Evolutionary conservation across 139 green algal species (phyloP).

Genomic region (Edaphochlamys debaryana): DNA sequence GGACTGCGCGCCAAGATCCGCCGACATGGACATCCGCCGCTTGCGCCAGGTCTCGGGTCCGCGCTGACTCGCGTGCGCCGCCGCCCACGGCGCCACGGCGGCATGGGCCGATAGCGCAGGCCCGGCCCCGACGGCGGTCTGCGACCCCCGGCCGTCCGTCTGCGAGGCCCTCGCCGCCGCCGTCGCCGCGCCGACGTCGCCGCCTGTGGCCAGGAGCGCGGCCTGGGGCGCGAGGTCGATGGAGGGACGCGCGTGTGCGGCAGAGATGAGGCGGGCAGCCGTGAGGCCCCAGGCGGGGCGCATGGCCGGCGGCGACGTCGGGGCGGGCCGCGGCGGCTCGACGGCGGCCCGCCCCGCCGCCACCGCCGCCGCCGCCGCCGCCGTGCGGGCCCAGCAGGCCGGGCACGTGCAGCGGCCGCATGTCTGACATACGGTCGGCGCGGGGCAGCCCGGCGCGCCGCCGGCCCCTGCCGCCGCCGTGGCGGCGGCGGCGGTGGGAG

Average conservation of each 20-base stretch:
- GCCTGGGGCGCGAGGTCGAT: background rate
- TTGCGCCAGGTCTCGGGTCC: background rate
- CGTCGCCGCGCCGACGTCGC: too few relatives aligned
- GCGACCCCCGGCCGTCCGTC: too few relatives aligned
- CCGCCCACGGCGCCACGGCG: background rate
- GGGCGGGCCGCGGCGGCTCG: background rate
- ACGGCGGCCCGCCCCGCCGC: background rate
- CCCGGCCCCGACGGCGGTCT: too few relatives aligned
- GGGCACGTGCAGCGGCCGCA: constrained; percentile 29
- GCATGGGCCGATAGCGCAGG: background rate
- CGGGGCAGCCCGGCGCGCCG: background rate
- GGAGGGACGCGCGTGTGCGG: background rate
- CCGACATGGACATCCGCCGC: background rate
- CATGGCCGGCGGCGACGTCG: background rate
- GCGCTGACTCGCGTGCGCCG: background rate
- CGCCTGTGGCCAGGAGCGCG: too few relatives aligned
- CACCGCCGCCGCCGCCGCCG: background rate
- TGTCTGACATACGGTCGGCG: background rate
- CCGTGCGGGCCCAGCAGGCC: background rate
- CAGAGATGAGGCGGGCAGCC: background rate
- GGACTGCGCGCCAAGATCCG: background rate
- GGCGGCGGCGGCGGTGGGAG: too few relatives aligned
- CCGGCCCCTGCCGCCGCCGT: background rate
- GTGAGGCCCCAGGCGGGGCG: background rate
- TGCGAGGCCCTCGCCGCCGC: background rate